Evolutionary conservation across 495 filamentous ascomycete species (phyloP).

Genomic region (Pseudomonodictys pantanalensis): DNA sequence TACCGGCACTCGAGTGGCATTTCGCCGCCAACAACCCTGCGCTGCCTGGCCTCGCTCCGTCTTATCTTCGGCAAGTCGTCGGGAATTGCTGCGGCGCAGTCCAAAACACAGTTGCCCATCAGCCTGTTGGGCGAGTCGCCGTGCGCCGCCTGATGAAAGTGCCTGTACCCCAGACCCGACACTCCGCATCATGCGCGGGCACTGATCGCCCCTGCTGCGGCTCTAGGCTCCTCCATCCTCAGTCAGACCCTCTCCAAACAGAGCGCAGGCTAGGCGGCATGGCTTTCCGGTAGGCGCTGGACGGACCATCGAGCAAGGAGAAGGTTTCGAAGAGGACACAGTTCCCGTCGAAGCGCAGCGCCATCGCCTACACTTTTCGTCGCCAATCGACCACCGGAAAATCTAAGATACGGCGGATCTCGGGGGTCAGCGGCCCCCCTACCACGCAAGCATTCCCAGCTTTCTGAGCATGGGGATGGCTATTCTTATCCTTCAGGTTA

Average conservation of each 20-base stretch:
- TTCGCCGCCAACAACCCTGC: neutral
- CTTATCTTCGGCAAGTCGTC: slow-evolving; percentile 24
- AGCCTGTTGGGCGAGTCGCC: neutral
- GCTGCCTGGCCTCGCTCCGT: neutral
- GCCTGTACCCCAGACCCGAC: slow-evolving; percentile 27
- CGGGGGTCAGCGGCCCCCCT: neutral
- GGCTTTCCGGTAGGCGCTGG: neutral
- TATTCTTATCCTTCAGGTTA: slow-evolving; percentile 16
- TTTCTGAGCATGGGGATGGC: neutral
- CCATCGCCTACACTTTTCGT: too few relatives aligned
- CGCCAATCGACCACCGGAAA: neutral
- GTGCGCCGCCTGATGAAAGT: neutral
- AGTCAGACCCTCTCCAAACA: neutral
- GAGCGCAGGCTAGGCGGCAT: neutral
- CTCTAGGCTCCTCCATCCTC: neutral
- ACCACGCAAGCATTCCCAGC: too few relatives aligned
- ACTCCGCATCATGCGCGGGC: slow-evolving; percentile 21
- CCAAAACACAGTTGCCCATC: neutral
- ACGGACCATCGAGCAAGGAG: too few relatives aligned
- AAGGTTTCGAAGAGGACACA: too few relatives aligned
- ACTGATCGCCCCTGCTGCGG: slow-evolving; percentile 6
- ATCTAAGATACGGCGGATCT: neutral
- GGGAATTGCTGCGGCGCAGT: slow-evolving; percentile 7
- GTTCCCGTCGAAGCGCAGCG: too few relatives aligned
- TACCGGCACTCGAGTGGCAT: slow-evolving; percentile 7